Base-by-base conservation (phyloP, 306 rosid genomes). In the Notholithocarpus densiflorus region DNA sequence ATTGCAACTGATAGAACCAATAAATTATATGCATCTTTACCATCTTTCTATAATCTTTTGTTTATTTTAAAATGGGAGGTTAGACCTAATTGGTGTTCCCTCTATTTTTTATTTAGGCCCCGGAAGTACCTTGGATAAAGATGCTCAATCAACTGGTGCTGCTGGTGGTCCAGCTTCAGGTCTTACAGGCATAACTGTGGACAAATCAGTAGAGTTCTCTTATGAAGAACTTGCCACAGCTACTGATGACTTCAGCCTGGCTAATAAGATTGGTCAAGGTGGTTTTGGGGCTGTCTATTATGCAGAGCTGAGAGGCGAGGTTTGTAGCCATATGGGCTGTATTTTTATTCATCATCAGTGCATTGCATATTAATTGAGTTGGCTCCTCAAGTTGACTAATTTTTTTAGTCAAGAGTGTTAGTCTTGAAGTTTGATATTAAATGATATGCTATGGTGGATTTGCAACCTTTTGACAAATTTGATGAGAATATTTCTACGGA, bases 221-320 rank as follows among this genome's bases (percentile, higher is more conserved):
- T 89, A 81, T 34, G 92, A 94, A 81, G 97, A 94, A 88, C 91
- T 94, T 73, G 86, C 96, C 20, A 84, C 71, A 48, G 96, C 96
- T 27, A 92, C 97, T 55, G 84, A 89, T 84, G 71, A 94, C 84
- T 94, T 94, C 80, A 94, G 88, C 72, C n/a, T 88, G 66, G 92
- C 89, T 54, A 79, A 88, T 66, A 92, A 92, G 85, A 92, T 94
- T 75, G 98, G 97, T 54, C 88, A 92, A 88, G 96, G 97, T 73
- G 98, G 96, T 81, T 92, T 94, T 55, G 98, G 96, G 72, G 92
- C 92, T 26, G 98, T 90, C 69, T 92, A 90, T 80, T 90, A 89
- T 87, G 98, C 96, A 27, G 98, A 92, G 72, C 73, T 92, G 74
- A 87, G 98, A 89, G 98, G 94, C 86, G 90, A 94, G 96, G 97